These are phyloP conservation scores for Agaricales sp. DNA, from an alignment of 1,284 basidiomycete genomes.

Conservation along the genomic window DNA sequence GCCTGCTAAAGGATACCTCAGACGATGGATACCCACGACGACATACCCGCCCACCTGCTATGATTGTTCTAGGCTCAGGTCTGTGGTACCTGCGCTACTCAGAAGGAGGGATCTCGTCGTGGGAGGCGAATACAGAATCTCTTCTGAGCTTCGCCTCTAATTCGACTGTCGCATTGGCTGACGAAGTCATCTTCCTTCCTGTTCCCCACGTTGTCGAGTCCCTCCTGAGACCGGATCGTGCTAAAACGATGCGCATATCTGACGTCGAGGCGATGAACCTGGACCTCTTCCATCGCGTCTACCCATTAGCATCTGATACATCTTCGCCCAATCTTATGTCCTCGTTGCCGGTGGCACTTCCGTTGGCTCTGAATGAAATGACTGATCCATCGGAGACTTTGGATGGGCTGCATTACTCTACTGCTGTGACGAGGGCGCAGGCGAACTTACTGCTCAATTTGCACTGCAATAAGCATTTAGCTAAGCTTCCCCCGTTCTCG, in stretches of 20 bases:
- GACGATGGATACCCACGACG: not conserved
- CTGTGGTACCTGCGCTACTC: constrained; percentile 81
- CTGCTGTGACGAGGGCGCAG: constrained; percentile 55
- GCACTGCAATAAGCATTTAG: constrained; percentile 65
- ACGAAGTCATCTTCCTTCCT: constrained; percentile 67
- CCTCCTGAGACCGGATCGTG: constrained; percentile 55
- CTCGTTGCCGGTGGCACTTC: constrained; percentile 44
- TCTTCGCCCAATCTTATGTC: constrained; percentile 14
- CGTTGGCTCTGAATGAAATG: constrained; percentile 72
- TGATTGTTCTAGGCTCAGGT: constrained; percentile 77
- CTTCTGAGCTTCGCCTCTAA: constrained; percentile 42
- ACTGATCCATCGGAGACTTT: constrained; percentile 62
- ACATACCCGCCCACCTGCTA: constrained; percentile 27
- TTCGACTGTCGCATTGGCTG: constrained; percentile 37
- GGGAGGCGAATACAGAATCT: constrained; percentile 64
- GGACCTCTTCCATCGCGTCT: constrained; percentile 63
- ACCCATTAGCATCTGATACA: constrained; percentile 24
- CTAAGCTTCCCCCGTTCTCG: constrained; percentile 56
- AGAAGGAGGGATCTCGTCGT: constrained; percentile 61
- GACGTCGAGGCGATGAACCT: constrained; percentile 87
- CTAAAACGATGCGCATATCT: constrained; percentile 55
- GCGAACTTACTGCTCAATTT: constrained; percentile 75
- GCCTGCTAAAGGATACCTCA: not conserved
- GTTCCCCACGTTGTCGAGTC: constrained; percentile 54
- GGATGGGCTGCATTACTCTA: constrained; percentile 78